phyloP scores from a whole-genome alignment of 2,329 filamentous ascomycete genomes.

The Calonectria pseudoturangicola region DNA sequence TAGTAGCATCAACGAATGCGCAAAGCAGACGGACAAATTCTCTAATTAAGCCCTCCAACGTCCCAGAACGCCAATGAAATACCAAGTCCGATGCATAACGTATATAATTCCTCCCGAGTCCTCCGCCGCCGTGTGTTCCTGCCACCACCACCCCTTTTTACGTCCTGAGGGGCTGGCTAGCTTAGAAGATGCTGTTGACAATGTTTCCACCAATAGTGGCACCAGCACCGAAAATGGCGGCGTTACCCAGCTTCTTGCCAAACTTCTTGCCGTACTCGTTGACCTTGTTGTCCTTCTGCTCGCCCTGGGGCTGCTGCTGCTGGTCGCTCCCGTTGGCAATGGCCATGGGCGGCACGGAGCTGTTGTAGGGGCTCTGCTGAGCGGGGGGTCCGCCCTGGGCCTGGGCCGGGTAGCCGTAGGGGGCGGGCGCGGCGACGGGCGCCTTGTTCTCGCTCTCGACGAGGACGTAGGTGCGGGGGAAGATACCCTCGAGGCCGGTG shows the following conservation, averaged over 20 bases:
- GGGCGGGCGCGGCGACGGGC: constrained; percentile 59
- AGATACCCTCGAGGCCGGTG: constrained; percentile 91
- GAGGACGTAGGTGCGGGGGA: constrained; percentile 93
- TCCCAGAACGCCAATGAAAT: constrained; percentile 45
- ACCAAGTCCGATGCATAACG: constrained; percentile 4
- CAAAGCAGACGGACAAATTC: constrained; percentile 21
- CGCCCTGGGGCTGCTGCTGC: constrained; percentile 61
- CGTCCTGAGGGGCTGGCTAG: neutral
- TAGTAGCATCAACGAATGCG: constrained; percentile 22
- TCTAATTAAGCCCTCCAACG: constrained; percentile 31
- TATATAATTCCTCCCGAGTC: neutral
- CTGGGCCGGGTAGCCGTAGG: constrained; percentile 64
- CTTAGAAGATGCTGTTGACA: constrained; percentile 91
- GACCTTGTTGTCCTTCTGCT: constrained; percentile 73
- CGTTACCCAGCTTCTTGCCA: constrained; percentile 90
- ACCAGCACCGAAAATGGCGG: constrained; percentile 93
- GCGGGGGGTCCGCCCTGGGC: constrained; percentile 62
- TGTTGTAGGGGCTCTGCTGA: constrained; percentile 78
- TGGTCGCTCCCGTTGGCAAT: constrained; percentile 75
- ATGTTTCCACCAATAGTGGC: constrained; percentile 93
- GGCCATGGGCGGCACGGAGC: constrained; percentile 84
- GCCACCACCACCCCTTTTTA: neutral
- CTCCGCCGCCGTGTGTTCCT: neutral
- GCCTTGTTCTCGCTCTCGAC: constrained; percentile 77
- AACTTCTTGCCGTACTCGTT: constrained; percentile 92